These are phyloP conservation scores for Phlebopus sp. DNA, from an alignment of 1,284 basidiomycete genomes.

Conservation along the genomic window DNA sequence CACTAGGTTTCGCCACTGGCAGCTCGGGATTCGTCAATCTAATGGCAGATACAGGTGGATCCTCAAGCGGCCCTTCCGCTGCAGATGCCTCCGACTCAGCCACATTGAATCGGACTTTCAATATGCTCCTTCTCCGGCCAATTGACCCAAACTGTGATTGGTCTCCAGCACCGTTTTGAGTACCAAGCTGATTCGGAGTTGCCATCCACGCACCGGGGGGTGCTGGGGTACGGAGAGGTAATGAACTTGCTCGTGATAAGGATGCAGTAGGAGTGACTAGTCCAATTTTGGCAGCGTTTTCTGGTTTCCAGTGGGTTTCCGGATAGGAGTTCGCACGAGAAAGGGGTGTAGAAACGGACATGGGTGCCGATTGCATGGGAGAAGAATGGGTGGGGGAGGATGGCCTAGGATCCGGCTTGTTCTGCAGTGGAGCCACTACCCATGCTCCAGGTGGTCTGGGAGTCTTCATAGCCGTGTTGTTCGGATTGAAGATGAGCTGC, in stretches of 20 bases:
- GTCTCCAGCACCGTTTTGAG: conserved; percentile 16
- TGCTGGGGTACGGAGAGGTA: conserved; percentile 57
- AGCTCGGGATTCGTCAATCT: conserved; percentile 23
- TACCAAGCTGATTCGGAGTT: conserved; percentile 48
- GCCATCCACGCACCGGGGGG: conserved; percentile 68
- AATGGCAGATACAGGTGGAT: conserved; percentile 29
- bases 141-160: conserved; percentile 34
- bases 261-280: conserved; percentile 45
- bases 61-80: conserved; percentile 32
- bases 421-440: conserved; percentile 53
- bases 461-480: conserved; percentile 51
- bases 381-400: conserved; percentile 25
- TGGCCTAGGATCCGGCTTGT: conserved; percentile 14
- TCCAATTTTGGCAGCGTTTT: conserved; percentile 25
- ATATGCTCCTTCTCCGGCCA: conserved; percentile 35
- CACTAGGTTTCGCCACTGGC: conserved; percentile 6
- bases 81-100: conserved; percentile 38
- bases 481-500: conserved; percentile 19
- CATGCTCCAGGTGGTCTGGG: conserved; percentile 69
- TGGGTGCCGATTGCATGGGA: conserved; percentile 33
- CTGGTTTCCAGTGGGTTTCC: conserved; percentile 14
- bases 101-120: conserved; percentile 70
- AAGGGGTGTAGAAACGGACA: conserved; percentile 26
- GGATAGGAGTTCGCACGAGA: conserved; percentile 29
- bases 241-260: conserved; percentile 41